Evolutionary conservation across 108 stramenopile genomes (phyloP).

Genomic region (Discostella pseudostelligera): DNA sequence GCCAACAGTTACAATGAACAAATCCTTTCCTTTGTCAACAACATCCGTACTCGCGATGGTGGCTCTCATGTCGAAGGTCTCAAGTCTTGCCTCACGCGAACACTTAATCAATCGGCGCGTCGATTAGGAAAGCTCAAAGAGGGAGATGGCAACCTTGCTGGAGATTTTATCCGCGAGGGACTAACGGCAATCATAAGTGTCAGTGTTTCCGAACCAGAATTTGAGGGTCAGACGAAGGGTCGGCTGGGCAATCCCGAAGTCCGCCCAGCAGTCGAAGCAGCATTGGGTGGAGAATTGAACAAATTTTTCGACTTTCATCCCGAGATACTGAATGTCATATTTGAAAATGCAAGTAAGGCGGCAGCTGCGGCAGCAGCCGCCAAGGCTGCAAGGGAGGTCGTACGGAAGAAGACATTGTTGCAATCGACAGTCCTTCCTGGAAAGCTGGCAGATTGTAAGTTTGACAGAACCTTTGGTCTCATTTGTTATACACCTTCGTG

Average conservation of each 20-base stretch:
- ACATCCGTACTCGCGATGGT: slow-evolving; percentile 92
- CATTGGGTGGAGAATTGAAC: slow-evolving; percentile 72
- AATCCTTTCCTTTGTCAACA: slow-evolving; percentile 91
- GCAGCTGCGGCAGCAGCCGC: slow-evolving; percentile 91
- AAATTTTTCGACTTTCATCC: slow-evolving; percentile 91
- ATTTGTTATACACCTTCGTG: neutral
- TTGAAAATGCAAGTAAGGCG: slow-evolving; percentile 86
- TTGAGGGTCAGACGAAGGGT: slow-evolving; percentile 97
- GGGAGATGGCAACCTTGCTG: slow-evolving; percentile 67
- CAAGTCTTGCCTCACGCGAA: slow-evolving; percentile 83
- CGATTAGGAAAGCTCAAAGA: slow-evolving; percentile 82
- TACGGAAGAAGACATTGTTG: slow-evolving; percentile 88
- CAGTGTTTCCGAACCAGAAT: slow-evolving; percentile 91
- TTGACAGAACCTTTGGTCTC: neutral
- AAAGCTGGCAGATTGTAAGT: slow-evolving; percentile 91
- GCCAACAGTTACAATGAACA: slow-evolving; percentile 89
- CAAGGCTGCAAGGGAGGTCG: slow-evolving; percentile 92
- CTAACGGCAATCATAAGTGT: slow-evolving; percentile 88
- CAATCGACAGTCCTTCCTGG: slow-evolving; percentile 90
- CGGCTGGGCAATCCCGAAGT: slow-evolving; percentile 95
- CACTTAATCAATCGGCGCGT: slow-evolving; percentile 77
- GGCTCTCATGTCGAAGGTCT: slow-evolving; percentile 94
- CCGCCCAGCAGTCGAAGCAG: slow-evolving; percentile 82
- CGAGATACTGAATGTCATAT: slow-evolving; percentile 75
- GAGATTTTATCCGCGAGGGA: slow-evolving; percentile 93